phyloP scores from a whole-genome alignment of 2,329 filamentous ascomycete species.

The Sporothrix protearum region DNA sequence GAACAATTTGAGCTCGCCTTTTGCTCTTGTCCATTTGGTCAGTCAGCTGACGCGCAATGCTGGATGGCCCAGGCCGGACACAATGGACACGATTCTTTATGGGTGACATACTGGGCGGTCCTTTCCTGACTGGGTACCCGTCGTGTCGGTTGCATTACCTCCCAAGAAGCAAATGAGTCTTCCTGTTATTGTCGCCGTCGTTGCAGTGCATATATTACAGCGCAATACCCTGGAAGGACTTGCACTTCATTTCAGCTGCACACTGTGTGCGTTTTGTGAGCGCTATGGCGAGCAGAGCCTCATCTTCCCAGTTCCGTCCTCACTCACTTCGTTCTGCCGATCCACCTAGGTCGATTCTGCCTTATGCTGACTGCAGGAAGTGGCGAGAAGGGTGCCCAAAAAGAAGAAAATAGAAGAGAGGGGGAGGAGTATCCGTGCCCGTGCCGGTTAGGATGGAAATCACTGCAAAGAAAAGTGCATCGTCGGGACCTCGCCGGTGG shows the following conservation, averaged over 20 bases:
- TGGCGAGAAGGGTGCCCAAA: not conserved
- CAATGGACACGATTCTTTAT: not conserved
- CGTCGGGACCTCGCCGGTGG: not conserved
- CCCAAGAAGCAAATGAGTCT: not conserved
- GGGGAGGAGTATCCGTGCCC: not conserved
- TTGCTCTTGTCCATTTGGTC: not conserved
- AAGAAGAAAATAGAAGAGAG: not conserved
- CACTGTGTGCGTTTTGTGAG: not conserved
- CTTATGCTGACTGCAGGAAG: not conserved
- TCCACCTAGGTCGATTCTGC: not conserved
- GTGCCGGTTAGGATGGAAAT: not conserved
- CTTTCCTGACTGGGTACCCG: not conserved
- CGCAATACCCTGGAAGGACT: not conserved
- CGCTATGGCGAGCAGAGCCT: slow-evolving; percentile 8
- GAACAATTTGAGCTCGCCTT: not conserved
- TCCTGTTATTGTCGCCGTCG: not conserved
- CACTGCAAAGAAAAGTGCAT: not conserved
- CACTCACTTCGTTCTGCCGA: not conserved
- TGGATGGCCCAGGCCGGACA: not conserved
- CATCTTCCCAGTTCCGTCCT: not conserved
- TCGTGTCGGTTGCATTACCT: not conserved
- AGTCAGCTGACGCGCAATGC: slow-evolving; percentile 5
- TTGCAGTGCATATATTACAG: not conserved
- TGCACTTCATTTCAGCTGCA: not conserved
- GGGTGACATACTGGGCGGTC: not conserved